These are phyloP conservation scores for Suillus lakei DNA, from an alignment of 768 basidiomycete species.

Conservation along the genomic window DNA sequence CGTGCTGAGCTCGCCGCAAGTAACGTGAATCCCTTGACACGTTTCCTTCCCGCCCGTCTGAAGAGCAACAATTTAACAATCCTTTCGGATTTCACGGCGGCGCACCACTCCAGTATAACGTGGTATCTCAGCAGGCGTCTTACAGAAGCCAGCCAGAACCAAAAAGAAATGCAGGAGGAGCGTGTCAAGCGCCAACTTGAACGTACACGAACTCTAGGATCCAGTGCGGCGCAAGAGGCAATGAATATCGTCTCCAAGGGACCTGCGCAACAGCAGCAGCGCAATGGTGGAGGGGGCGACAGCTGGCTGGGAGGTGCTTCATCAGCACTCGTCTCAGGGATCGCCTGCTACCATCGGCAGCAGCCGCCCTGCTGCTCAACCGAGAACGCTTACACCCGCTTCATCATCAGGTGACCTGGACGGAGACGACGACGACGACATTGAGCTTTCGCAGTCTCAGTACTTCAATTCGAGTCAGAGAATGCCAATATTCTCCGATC, in stretches of 20 bases:
- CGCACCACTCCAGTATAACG: slow-evolving; percentile 90
- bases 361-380: slow-evolving; percentile 30
- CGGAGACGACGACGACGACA: slow-evolving; percentile 78
- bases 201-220: slow-evolving; percentile 80
- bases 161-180: slow-evolving; percentile 93
- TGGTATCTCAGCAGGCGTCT: slow-evolving; percentile 89
- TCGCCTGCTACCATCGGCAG: slow-evolving; percentile 66
- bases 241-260: slow-evolving; percentile 46
- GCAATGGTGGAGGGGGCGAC: slow-evolving; percentile 32
- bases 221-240: slow-evolving; percentile 71
- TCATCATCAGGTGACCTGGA: slow-evolving; percentile 49
- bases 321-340: slow-evolving; percentile 55
- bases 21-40: slow-evolving; percentile 65
- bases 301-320: slow-evolving; percentile 69
- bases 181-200: slow-evolving; percentile 89
- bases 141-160: slow-evolving; percentile 74
- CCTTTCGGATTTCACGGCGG: slow-evolving; percentile 73
- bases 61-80: slow-evolving; percentile 56
- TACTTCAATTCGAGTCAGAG: slow-evolving; percentile 92
- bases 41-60: slow-evolving; percentile 75
- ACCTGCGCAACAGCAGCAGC: slow-evolving; percentile 23
- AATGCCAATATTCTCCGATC: slow-evolving; percentile 85
- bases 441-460: slow-evolving; percentile 84
- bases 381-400: slow-evolving; percentile 28
- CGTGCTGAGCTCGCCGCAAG: slow-evolving; percentile 69